Conservation (phyloP, 768 basidiomycete genomes). For the Mycena amicta region DNA sequence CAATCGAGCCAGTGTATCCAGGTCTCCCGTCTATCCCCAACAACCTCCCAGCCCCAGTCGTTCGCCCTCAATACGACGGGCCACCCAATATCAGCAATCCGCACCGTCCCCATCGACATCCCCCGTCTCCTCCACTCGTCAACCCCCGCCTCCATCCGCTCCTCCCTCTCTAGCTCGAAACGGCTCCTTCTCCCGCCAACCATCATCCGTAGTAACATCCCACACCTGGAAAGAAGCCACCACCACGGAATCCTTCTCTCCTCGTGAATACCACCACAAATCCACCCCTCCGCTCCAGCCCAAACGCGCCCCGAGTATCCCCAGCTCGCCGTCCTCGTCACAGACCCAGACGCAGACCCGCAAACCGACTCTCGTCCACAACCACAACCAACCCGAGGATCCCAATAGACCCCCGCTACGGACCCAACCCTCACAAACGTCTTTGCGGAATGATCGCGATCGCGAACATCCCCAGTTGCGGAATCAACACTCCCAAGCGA, state of each 20-base stretch:
- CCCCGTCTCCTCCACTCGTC: not conserved
- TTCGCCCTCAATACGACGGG: not conserved
- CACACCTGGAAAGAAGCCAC: conserved; percentile 1
- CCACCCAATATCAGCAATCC: not conserved
- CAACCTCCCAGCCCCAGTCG: not conserved
- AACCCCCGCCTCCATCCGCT: not conserved
- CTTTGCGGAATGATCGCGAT: not conserved
- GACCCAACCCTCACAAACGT: not conserved
- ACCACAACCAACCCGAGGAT: not conserved
- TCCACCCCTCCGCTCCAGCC: not conserved
- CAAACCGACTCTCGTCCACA: not conserved
- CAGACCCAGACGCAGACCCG: not conserved
- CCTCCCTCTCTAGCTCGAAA: not conserved
- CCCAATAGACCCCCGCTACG: not conserved
- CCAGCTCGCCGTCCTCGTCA: not conserved
- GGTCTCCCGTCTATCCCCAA: not conserved
- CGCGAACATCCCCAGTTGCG: not conserved
- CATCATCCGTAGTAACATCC: not conserved
- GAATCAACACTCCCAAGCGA: not conserved
- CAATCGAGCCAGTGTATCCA: not conserved
- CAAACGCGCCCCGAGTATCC: not conserved
- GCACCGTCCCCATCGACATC: not conserved
- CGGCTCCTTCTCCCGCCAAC: not conserved
- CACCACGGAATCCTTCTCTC: not conserved
- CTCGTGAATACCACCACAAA: not conserved